Conservation (phyloP, 306 rosid species). For the Vicia faba region DNA sequence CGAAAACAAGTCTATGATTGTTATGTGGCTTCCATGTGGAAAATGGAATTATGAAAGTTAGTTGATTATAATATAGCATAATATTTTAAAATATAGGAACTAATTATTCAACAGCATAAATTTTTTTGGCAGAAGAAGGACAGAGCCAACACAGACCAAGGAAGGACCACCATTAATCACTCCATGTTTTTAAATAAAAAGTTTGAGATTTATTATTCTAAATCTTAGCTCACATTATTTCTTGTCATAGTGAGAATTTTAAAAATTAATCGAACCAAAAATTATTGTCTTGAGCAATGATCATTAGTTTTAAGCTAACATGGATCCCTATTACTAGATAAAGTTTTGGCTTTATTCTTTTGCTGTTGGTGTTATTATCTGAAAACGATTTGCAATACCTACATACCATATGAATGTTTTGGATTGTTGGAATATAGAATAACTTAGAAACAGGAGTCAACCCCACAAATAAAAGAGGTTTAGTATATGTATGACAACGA, state of each 20-base stretch:
- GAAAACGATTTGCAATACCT: slow-evolving; percentile 20
- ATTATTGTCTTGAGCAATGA: background rate
- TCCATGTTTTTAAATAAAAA: slow-evolving; percentile 6
- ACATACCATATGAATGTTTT: slow-evolving; percentile 15
- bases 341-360: slow-evolving; percentile 10
- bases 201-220: slow-evolving; percentile 9
- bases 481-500: background rate
- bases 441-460: background rate
- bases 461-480: slow-evolving; percentile 8
- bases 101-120: slow-evolving; percentile 33
- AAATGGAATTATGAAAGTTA: slow-evolving; percentile 45
- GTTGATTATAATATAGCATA: slow-evolving; percentile 1
- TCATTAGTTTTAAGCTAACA: background rate
- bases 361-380: slow-evolving; percentile 10
- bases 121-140: slow-evolving; percentile 23
- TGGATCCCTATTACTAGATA: slow-evolving; percentile 16
- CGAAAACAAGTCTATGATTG: slow-evolving; percentile 47
- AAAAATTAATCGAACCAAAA: background rate
- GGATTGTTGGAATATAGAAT: background rate
- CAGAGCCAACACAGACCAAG: slow-evolving; percentile 23
- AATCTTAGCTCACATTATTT: background rate
- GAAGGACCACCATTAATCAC: slow-evolving; percentile 31
- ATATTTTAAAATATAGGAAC: slow-evolving; percentile 4
- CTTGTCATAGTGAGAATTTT: background rate
- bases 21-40: slow-evolving; percentile 56